Evolutionary conservation across 371 early-diverging fungal genomes (phyloP).

Genomic region (Basidiobolus heterosporus): DNA sequence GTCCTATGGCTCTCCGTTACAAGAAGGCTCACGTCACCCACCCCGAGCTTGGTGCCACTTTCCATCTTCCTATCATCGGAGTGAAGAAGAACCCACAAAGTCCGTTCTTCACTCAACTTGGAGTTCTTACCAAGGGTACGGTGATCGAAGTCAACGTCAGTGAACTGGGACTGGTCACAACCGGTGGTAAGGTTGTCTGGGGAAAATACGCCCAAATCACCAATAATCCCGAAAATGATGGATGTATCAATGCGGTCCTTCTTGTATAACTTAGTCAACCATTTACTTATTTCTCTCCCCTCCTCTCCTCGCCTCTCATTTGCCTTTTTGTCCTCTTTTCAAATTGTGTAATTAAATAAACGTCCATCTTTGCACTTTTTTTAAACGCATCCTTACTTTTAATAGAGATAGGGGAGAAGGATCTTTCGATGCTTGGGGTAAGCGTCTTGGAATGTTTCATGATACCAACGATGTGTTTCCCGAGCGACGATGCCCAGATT

Average conservation of each 20-base stretch:
- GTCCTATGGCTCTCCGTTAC: conserved; percentile 97
- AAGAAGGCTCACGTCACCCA: conserved; percentile 99
- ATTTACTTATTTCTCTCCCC: no score
- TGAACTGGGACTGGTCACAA: conserved; percentile 97
- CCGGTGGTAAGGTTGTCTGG: conserved; percentile 98
- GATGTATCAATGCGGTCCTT: conserved; percentile 89
- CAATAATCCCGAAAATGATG: conserved; percentile 89
- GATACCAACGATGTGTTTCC: no score
- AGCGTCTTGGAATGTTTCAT: no score
- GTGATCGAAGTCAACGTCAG: conserved; percentile 96
- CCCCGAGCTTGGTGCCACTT: conserved; percentile 97
- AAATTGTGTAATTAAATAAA: no score
- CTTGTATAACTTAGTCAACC: conserved; percentile 64
- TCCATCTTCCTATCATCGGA: conserved; percentile 94
- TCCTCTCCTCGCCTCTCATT: no score
- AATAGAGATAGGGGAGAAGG: no score
- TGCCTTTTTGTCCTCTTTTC: no score
- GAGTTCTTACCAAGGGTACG: conserved; percentile 98
- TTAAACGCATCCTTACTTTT: no score
- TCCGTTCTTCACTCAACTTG: conserved; percentile 94
- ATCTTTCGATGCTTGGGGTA: no score
- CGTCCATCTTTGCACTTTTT: no score
- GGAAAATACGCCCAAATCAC: conserved; percentile 98
- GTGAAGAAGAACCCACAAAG: conserved; percentile 99
- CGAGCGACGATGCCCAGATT: no score